Base-by-base conservation (phyloP, 2,329 filamentous ascomycete species). In the Mariannaea sp. region DNA sequence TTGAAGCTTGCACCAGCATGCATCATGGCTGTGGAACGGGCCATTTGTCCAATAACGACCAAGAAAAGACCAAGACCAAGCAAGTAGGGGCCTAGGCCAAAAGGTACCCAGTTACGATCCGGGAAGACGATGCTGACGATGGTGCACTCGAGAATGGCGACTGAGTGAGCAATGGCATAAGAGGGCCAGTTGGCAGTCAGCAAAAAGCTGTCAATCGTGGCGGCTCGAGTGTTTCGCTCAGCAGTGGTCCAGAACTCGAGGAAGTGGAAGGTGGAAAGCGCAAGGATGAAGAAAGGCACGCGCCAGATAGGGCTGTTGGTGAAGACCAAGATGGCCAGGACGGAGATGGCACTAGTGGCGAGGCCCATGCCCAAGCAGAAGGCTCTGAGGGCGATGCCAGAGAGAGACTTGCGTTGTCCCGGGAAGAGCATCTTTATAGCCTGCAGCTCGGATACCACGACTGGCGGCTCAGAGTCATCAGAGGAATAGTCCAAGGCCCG, bases 191-290 rank as follows among this genome's bases (percentile, higher is more conserved):
- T 99, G 43, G 84, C 85, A 30, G 86, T 87, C 29, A 97, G 80
- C 12, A 99, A 83, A 71, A 95, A 99, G 29, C 90, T 88, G 47
- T 83, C 82, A 16, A 92, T 78, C 19, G 80, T 82, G 16, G 90
- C 90, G 45, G 85, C 80, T 13, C 81, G 79, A 0, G 90, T 90
- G 73, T 97, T 97, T 75, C 89, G 90, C 49, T 80, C 78, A 7
- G 93, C 92, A 0, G 93, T 97, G 26, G 87, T 90, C 80, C 86
- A 96, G 78, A 92, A 99, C 74, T 99, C 94, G 71, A 97, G 86
- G 74, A 96, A 97, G 78, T 99, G 94, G 75, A 97, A 97, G 24
- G 88, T 65, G 20, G 87, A 82, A 41, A 97, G 85, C 12, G 85
- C 77, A 45, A 76, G 75, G 41, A 88, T 67, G 75, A 93, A 93